phyloP scores from a whole-genome alignment of 306 rosid species.

The Cucurbita moschata region DNA sequence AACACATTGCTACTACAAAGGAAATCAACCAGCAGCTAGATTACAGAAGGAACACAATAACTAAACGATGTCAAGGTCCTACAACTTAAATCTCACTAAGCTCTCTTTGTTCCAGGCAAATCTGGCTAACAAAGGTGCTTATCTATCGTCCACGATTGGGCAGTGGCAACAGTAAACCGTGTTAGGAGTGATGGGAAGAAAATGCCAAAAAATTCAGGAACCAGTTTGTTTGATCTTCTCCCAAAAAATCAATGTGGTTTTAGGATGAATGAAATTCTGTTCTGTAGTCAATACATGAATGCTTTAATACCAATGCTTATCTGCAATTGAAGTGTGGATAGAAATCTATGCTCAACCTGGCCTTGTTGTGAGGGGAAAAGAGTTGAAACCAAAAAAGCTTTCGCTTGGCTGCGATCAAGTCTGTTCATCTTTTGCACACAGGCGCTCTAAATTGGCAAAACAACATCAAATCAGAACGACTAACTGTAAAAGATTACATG shows the following conservation, averaged over 20 bases:
- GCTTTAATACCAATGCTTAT: background rate
- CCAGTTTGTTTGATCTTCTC: background rate
- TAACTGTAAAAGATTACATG: background rate
- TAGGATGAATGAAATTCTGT: background rate
- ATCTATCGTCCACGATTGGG: too few species aligned
- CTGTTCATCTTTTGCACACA: slow-evolving; percentile 59
- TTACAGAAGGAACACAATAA: too few species aligned
- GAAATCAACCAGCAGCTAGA: too few species aligned
- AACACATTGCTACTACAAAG: too few species aligned
- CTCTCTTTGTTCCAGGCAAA: too few species aligned
- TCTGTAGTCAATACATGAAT: background rate
- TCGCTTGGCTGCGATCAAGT: background rate
- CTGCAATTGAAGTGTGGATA: background rate
- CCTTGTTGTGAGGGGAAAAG: background rate
- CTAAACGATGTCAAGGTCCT: too few species aligned
- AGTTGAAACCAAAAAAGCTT: background rate
- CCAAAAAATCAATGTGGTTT: background rate
- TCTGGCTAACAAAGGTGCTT: too few species aligned
- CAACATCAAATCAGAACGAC: background rate
- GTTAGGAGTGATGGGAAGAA: too few species aligned
- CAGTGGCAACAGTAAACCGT: too few species aligned
- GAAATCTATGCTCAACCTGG: background rate
- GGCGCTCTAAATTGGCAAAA: slow-evolving; percentile 43
- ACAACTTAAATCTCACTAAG: too few species aligned
- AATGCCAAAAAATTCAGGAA: background rate